Evolutionary conservation across 2,329 filamentous ascomycete genomes (phyloP).

Genomic region (Penicillium sp.): DNA sequence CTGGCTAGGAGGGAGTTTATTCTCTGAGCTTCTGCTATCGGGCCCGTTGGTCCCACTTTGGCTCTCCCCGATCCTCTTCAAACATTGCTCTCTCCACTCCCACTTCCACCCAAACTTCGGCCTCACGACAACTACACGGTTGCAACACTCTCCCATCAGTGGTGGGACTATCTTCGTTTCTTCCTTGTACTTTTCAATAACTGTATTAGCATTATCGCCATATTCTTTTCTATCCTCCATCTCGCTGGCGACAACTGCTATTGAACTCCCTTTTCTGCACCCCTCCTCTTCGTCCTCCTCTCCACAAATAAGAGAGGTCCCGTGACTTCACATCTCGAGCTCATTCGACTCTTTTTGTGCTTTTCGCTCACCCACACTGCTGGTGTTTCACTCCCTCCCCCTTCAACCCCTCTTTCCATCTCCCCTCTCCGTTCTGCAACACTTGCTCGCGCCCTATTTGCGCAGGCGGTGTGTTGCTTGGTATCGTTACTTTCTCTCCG

Average conservation of each 20-base stretch:
- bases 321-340: conserved; percentile 21
- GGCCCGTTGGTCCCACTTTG: conserved; percentile 8
- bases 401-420: conserved; percentile 15
- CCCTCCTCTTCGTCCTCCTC: conserved; percentile 16
- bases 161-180: conserved; percentile 12
- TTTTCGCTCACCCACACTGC: conserved; percentile 17
- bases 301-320: conserved; percentile 15
- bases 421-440: conserved; percentile 18
- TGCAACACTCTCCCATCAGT: neutral
- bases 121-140: neutral
- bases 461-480: conserved; percentile 47
- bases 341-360: conserved; percentile 16
- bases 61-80: conserved; percentile 3
- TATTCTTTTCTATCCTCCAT: conserved; percentile 1
- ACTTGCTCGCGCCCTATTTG: conserved; percentile 27
- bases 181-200: conserved; percentile 10
- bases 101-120: conserved; percentile 12
- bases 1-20: neutral
- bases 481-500: conserved; percentile 35
- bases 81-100: conserved; percentile 6
- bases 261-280: conserved; percentile 6
- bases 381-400: conserved; percentile 11
- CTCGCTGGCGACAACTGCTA: conserved; percentile 14
- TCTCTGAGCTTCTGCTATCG: neutral
- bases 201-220: conserved; percentile 3